Conservation (phyloP, 345 rosid species). For the Camelina sativa region DNA sequence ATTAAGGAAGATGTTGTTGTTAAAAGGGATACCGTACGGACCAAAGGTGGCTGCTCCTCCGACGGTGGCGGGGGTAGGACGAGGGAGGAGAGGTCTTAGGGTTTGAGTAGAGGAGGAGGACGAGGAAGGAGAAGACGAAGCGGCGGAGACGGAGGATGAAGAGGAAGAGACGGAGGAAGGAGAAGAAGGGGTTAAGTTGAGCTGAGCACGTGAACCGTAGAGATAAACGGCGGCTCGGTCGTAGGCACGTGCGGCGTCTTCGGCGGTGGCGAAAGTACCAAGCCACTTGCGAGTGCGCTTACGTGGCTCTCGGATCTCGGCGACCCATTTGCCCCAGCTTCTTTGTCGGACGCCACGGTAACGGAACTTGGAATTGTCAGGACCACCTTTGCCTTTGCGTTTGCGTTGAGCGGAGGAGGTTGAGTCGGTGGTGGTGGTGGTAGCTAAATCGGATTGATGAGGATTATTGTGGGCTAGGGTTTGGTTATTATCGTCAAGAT, state of each 20-base stretch:
- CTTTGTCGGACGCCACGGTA: constrained; percentile 73
- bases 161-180: constrained; percentile 52
- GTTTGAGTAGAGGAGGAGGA: constrained; percentile 59
- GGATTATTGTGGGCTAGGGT: constrained; percentile 36
- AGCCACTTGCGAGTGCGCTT: constrained; percentile 86
- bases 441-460: constrained; percentile 32
- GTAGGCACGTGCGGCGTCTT: constrained; percentile 88
- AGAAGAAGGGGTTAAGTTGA: constrained; percentile 56
- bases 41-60: constrained; percentile 23
- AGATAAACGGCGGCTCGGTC: constrained; percentile 82
- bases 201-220: constrained; percentile 80
- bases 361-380: constrained; percentile 66
- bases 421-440: constrained; percentile 35
- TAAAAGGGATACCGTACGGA: constrained; percentile 40
- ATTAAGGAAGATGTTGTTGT: constrained; percentile 32
- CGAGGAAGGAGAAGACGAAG: constrained; percentile 53
- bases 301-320: constrained; percentile 81
- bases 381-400: constrained; percentile 72
- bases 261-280: constrained; percentile 82
- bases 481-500: constrained; percentile 33
- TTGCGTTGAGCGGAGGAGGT: constrained; percentile 40
- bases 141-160: constrained; percentile 46
- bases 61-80: constrained; percentile 55
- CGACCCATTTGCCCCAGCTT: constrained; percentile 86
- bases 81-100: constrained; percentile 92